These are phyloP conservation scores for Chlamydomonas sp. DNA, from an alignment of 139 green algal species.

Conservation along the genomic window DNA sequence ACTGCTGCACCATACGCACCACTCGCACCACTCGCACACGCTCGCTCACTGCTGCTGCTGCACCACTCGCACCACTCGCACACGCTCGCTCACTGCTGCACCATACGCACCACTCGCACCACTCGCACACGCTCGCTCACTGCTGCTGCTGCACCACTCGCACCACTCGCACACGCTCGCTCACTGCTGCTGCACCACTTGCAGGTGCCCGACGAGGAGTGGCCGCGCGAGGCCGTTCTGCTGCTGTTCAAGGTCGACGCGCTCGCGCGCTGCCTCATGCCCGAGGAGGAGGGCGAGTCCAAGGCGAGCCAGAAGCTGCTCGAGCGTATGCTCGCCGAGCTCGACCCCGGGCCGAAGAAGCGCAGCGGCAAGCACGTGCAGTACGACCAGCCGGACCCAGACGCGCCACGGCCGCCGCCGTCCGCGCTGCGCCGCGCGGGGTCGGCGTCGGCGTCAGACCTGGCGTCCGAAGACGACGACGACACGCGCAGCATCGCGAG, in stretches of 20 bases:
- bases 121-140: too few species aligned
- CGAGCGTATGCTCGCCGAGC: slow-evolving; percentile 35
- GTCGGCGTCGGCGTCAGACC: not conserved
- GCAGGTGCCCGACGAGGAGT: slow-evolving; percentile 11
- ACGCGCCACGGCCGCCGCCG: slow-evolving; percentile 27
- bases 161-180: too few species aligned
- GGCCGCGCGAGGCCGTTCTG: slow-evolving; percentile 4
- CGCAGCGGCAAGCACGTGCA: slow-evolving; percentile 19
- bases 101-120: too few species aligned
- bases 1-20: too few species aligned
- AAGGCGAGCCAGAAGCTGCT: slow-evolving; percentile 26
- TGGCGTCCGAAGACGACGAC: not conserved
- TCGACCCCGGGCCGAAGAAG: slow-evolving; percentile 3
- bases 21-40: too few species aligned
- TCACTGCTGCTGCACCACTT: too few species aligned
- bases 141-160: too few species aligned
- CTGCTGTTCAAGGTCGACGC: slow-evolving; percentile 31
- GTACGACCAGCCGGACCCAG: slow-evolving; percentile 29
- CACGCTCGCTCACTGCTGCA: too few species aligned
- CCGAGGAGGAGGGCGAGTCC: slow-evolving; percentile 24
- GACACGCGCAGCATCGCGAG: not conserved
- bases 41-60: too few species aligned
- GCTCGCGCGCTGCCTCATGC: slow-evolving; percentile 28
- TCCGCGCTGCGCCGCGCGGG: slow-evolving; percentile 25
- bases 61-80: too few species aligned